phyloP scores from a whole-genome alignment of 768 basidiomycete species.

The Lentinula detonsa region DNA sequence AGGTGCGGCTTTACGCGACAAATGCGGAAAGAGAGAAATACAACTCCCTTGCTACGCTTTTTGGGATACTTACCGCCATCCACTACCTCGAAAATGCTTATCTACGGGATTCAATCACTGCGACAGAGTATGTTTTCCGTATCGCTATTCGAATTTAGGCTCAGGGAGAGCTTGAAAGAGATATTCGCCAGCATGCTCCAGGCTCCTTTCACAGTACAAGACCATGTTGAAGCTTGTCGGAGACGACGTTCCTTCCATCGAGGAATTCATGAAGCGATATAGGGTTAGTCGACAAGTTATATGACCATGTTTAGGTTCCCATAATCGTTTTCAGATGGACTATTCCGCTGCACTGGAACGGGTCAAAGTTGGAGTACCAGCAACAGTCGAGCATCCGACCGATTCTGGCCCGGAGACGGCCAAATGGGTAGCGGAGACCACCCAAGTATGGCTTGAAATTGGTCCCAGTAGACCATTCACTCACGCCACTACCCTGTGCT shows the following conservation, averaged over 20 bases:
- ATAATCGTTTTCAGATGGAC: slow-evolving; percentile 62
- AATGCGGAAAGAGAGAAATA: slow-evolving; percentile 88
- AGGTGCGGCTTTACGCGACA: slow-evolving; percentile 80
- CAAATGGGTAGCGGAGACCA: slow-evolving; percentile 97
- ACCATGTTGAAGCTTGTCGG: slow-evolving; percentile 93
- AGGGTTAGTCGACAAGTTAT: slow-evolving; percentile 39
- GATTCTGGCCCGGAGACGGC: slow-evolving; percentile 90
- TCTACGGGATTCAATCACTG: slow-evolving; percentile 86
- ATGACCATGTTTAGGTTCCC: background rate
- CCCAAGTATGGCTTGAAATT: slow-evolving; percentile 55
- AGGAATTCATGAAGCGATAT: slow-evolving; percentile 89
- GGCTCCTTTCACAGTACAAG: slow-evolving; percentile 94
- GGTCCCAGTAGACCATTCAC: background rate
- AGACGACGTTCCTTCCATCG: slow-evolving; percentile 79
- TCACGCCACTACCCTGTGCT: background rate
- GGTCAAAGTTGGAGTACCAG: slow-evolving; percentile 88
- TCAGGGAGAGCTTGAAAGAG: slow-evolving; percentile 38
- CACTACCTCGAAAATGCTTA: slow-evolving; percentile 96
- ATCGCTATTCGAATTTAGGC: slow-evolving; percentile 13
- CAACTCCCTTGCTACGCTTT: slow-evolving; percentile 84
- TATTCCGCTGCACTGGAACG: slow-evolving; percentile 89
- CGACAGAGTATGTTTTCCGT: slow-evolving; percentile 65
- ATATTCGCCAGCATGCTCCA: slow-evolving; percentile 94
- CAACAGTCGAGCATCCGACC: slow-evolving; percentile 92
- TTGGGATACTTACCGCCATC: slow-evolving; percentile 83